Conservation (phyloP, 257 asterid species). For the Leptodermis oblonga region DNA sequence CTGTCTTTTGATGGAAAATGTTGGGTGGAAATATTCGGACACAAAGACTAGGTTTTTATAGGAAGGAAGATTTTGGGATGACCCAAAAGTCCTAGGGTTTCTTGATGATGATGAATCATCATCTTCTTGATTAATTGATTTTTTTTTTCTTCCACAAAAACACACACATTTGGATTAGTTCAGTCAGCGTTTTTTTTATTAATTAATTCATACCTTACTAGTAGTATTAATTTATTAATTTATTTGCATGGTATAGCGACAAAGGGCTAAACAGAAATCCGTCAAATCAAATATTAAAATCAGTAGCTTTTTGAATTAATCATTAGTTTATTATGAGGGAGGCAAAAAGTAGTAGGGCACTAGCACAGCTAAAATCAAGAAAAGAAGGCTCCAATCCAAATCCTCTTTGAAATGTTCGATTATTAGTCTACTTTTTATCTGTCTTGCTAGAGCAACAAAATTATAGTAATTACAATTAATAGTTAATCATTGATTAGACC, state of each 20-base stretch:
- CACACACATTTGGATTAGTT: conserved; percentile 66
- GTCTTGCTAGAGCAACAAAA: conserved; percentile 12
- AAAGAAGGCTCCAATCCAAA: conserved; percentile 37
- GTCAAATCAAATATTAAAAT: conserved; percentile 25
- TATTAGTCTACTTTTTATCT: conserved; percentile 14
- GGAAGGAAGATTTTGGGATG: conserved; percentile 40
- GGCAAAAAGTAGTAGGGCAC: conserved; percentile 24
- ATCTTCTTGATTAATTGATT: background rate
- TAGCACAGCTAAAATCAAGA: conserved; percentile 27
- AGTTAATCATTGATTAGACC: background rate
- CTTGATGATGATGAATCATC: conserved; percentile 18
- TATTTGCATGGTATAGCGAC: conserved; percentile 29
- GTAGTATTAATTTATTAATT: background rate
- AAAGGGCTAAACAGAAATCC: conserved; percentile 37
- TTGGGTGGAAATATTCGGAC: conserved; percentile 35
- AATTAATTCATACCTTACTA: background rate
- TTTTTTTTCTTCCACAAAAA: conserved; percentile 13
- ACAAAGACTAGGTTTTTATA: conserved; percentile 69
- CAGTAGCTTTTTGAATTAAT: conserved; percentile 32
- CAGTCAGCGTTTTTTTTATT: conserved; percentile 20
- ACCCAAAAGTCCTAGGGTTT: conserved; percentile 72
- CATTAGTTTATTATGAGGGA: conserved; percentile 38
- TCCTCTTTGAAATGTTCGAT: conserved; percentile 17
- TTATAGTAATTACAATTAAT: too few relatives aligned
- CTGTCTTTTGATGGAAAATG: conserved; percentile 18